A percentile compares a stretch with the other conserved stretches of the same genome.
Conservation (phyloP, 148 eudicot species). For the Nyssa sinensis region DNA sequence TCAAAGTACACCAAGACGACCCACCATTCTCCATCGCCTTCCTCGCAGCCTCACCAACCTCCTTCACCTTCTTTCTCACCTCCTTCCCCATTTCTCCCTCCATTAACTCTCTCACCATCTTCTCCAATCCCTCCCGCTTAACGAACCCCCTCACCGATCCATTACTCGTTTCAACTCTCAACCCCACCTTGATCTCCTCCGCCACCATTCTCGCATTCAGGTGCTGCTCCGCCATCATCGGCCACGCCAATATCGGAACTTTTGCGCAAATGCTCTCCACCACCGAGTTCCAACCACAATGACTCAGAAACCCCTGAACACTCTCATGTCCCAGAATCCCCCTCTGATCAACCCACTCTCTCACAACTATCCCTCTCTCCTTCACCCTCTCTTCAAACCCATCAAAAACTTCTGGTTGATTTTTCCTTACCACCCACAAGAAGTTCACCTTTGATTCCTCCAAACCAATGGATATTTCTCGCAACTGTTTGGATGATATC, state of each 20-base stretch:
- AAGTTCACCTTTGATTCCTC: slow-evolving; percentile 49
- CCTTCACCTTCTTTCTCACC: slow-evolving; percentile 40
- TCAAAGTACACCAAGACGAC: slow-evolving; percentile 51
- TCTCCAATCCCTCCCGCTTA: slow-evolving; percentile 37
- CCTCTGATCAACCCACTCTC: slow-evolving; percentile 69
- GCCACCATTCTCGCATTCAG: slow-evolving; percentile 64
- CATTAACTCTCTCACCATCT: slow-evolving; percentile 53
- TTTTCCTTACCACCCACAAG: slow-evolving; percentile 63
- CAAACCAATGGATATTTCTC: slow-evolving; percentile 51
- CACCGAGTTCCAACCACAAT: slow-evolving; percentile 86
- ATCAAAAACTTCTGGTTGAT: slow-evolving; percentile 16
- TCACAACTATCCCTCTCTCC: slow-evolving; percentile 54
- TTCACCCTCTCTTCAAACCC: slow-evolving; percentile 45
- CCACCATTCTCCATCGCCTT: slow-evolving; percentile 60
- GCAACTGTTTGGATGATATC: slow-evolving; percentile 39
- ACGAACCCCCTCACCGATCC: slow-evolving; percentile 64
- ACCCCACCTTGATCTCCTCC: slow-evolving; percentile 63
- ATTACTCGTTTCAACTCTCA: slow-evolving; percentile 51
- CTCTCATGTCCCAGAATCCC: slow-evolving; percentile 41
- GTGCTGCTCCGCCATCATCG: slow-evolving; percentile 75
- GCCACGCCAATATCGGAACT: slow-evolving; percentile 74
- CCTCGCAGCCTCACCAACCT: slow-evolving; percentile 39
- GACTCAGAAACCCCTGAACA: slow-evolving; percentile 59
- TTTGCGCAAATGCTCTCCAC: slow-evolving; percentile 60
- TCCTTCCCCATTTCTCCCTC: slow-evolving; percentile 51